phyloP scores from a whole-genome alignment of 495 filamentous ascomycete species.

The Penicillium malachiteum region DNA sequence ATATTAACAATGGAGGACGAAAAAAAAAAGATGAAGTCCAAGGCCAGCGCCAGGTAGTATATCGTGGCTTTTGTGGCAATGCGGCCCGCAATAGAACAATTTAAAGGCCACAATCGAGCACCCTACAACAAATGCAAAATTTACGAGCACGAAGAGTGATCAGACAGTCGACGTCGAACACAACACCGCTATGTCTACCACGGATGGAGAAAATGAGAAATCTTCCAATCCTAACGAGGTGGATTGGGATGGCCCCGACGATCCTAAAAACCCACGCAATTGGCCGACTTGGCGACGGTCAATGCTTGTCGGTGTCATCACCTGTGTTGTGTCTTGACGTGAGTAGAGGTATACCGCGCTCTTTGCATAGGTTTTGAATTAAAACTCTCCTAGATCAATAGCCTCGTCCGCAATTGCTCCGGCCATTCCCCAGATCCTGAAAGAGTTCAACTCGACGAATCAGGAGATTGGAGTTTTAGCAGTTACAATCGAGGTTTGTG shows the following conservation, averaged over 20 bases:
- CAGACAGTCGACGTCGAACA: too few relatives aligned
- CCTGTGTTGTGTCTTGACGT: constrained; percentile 5
- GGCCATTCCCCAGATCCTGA: constrained; percentile 2
- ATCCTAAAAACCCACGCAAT: constrained; percentile 54
- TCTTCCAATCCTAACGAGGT: constrained; percentile 2
- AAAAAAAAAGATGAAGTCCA: too few relatives aligned
- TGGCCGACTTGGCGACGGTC: constrained; percentile 44
- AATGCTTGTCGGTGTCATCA: constrained; percentile 1
- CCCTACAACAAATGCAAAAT: too few relatives aligned
- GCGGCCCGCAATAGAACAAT: too few relatives aligned
- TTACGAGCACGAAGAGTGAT: too few relatives aligned
- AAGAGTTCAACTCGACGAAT: background rate
- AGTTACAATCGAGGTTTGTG: background rate
- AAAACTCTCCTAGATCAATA: background rate
- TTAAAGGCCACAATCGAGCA: too few relatives aligned
- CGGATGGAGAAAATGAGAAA: background rate
- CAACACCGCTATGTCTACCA: too few relatives aligned
- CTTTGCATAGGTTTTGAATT: background rate
- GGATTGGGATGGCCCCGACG: constrained; percentile 50
- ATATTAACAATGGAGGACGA: too few relatives aligned
- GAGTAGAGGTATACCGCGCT: background rate
- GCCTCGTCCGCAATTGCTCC: constrained; percentile 9
- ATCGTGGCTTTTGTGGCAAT: too few relatives aligned
- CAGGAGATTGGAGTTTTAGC: background rate
- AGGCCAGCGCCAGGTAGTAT: too few relatives aligned